phyloP scores from a whole-genome alignment of 345 rosid species.

The Eucalyptus globulus region DNA sequence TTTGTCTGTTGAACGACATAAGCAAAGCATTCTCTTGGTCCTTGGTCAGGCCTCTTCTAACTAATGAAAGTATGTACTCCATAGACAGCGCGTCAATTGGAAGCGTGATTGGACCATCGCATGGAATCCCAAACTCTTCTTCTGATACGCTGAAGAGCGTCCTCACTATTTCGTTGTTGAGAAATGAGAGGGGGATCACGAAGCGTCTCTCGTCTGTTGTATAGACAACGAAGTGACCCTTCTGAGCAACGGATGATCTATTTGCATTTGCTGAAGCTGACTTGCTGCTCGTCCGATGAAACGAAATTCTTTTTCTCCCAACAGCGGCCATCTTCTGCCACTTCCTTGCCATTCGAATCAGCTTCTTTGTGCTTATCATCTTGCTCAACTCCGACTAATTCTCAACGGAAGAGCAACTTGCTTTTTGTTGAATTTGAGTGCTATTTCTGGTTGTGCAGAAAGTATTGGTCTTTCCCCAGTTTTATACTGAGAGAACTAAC shows the following conservation, averaged over 20 bases:
- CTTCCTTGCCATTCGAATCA: neutral
- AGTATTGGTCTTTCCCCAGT: neutral
- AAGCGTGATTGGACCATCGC: neutral
- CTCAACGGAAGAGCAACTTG: neutral
- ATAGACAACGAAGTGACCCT: conserved; percentile 12
- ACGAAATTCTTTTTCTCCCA: neutral
- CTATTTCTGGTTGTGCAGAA: neutral
- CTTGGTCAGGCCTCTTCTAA: neutral
- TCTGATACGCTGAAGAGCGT: neutral
- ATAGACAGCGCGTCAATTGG: neutral
- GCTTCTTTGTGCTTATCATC: conserved; percentile 6
- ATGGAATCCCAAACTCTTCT: neutral
- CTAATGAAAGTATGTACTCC: conserved; percentile 3
- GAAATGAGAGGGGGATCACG: conserved; percentile 2
- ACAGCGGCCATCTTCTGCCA: conserved; percentile 4
- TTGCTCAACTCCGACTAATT: neutral
- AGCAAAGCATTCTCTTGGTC: conserved; percentile 18
- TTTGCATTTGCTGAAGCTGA: neutral
- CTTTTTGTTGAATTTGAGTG: neutral
- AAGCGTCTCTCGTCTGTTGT: neutral
- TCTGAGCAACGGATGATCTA: neutral
- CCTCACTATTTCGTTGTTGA: neutral
- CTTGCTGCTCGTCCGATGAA: neutral
- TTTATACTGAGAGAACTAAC: neutral
- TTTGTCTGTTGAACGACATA: neutral